Base-by-base conservation (phyloP, 2,329 filamentous ascomycete genomes). In the Raffaelea ambrosiae region DNA sequence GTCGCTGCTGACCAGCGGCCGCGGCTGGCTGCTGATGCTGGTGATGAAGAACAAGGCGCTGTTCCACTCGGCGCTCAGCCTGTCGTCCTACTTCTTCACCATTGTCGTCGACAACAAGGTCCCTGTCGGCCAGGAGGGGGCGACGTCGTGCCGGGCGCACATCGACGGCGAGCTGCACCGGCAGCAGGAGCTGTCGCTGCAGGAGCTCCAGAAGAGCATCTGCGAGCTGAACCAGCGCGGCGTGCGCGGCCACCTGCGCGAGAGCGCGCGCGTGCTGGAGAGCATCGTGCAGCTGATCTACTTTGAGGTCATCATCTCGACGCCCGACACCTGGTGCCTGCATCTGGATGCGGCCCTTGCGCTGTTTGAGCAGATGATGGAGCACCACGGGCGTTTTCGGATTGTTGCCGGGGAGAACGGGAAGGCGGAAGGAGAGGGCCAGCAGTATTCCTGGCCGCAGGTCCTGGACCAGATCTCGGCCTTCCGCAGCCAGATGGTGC, bases 11-110 rank as follows among this genome's bases (percentile, higher is more conserved):
- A 66, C 75, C 48, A 73, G 76, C n/a, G 79, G 79, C 14, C 71
- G 75, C 43, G 71, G 74, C 22, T 84, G 79, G 80, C 66, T 83
- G 23, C 63, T 83, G 33, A 71, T 75, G 26, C 64, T 79, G 39
- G 65, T 83, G 10, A 68, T 76, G 48, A 72, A 69, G 50, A 81
- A 78, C 60, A 76, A 73, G 51, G 68, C 76, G 1, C 66, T 81
- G 19, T 79, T 74, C 59, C 76, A 81, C 58, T 73, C 74, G 2
- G 70, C 72, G 42, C 64, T 81, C 18, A 74, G 75, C 22, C 66
- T 82, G 20, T 72, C 73, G 1, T 71, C 74, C 1, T 81, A 78
- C 60, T 81, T 79, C 59, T 74, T 77, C 55, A 69, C 69, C 52
- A 63, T 75, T 31, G 60, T 71, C 31, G 61, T 72, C 35, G 13